Conservation (phyloP, 2,329 filamentous ascomycete genomes). For the Ascochyta fabae region DNA sequence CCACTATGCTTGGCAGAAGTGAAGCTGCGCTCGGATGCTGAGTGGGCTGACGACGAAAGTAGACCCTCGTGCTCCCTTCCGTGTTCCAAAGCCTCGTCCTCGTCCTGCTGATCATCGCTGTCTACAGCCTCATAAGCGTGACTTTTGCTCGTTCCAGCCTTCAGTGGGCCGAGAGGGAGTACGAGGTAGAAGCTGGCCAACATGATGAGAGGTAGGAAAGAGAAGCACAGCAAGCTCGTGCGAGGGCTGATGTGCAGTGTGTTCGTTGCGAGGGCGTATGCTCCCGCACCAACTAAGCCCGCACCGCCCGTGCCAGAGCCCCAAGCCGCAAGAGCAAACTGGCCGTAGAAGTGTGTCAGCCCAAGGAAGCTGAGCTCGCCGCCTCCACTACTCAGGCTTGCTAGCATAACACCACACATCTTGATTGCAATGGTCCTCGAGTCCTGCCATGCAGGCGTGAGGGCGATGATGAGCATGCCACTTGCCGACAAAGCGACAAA, state of each 20-base stretch:
- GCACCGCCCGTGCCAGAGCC: constrained; percentile 90
- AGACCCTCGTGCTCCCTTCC: constrained; percentile 45
- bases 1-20: constrained; percentile 21
- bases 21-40: constrained; percentile 38
- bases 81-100: constrained; percentile 24
- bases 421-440: constrained; percentile 72
- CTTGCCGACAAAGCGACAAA: constrained; percentile 77
- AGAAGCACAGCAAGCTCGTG: constrained; percentile 76
- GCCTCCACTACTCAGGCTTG: constrained; percentile 82
- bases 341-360: constrained; percentile 91
- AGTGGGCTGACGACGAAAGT: constrained; percentile 41
- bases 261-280: constrained; percentile 87
- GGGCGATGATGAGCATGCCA: constrained; percentile 88
- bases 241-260: constrained; percentile 77
- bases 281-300: constrained; percentile 76
- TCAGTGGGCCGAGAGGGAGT: constrained; percentile 72
- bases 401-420: constrained; percentile 81
- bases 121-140: constrained; percentile 62
- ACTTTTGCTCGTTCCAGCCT: constrained; percentile 52
- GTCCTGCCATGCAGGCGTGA: constrained; percentile 69
- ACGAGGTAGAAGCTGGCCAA: constrained; percentile 83
- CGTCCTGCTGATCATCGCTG: constrained; percentile 45
- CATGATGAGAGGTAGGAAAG: constrained; percentile 82
- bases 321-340: constrained; percentile 87
- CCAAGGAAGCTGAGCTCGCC: constrained; percentile 92